Conservation (phyloP, 768 basidiomycete species). For the Paxillus rubicundulus region DNA sequence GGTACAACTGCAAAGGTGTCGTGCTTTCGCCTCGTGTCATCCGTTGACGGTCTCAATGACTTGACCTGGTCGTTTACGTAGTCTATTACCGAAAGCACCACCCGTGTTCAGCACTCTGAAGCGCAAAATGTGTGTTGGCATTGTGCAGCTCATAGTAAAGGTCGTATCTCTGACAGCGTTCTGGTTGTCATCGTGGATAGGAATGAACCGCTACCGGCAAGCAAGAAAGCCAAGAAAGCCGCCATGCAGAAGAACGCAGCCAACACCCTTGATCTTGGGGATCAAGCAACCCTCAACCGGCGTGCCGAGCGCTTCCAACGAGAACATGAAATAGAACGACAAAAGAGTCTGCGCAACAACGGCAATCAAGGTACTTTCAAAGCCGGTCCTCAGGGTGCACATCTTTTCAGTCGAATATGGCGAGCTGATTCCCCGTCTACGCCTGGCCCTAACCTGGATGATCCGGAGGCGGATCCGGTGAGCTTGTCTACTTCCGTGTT, state of each 20-base stretch:
- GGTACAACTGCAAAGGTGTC: slow-evolving; percentile 82
- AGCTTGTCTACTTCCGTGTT: slow-evolving; percentile 23
- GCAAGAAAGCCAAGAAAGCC: slow-evolving; percentile 61
- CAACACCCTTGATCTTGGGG: slow-evolving; percentile 50
- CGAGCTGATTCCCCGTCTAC: slow-evolving; percentile 50
- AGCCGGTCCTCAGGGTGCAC: slow-evolving; percentile 48
- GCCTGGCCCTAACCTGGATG: slow-evolving; percentile 48
- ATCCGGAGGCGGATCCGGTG: slow-evolving; percentile 73
- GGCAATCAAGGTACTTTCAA: slow-evolving; percentile 36
- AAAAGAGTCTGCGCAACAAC: slow-evolving; percentile 43
- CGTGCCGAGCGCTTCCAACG: slow-evolving; percentile 88
- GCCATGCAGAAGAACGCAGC: slow-evolving; percentile 41
- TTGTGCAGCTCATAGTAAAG: not conserved
- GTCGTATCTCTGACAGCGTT: slow-evolving; percentile 8
- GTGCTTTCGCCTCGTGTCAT: not conserved
- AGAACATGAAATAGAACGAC: slow-evolving; percentile 84
- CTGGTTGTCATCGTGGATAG: slow-evolving; percentile 20
- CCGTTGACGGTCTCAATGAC: slow-evolving; percentile 21
- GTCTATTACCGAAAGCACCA: slow-evolving; percentile 59
- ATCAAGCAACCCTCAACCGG: slow-evolving; percentile 66
- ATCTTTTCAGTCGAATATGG: slow-evolving; percentile 48
- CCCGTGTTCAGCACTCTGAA: slow-evolving; percentile 55
- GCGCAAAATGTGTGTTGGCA: slow-evolving; percentile 60
- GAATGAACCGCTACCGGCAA: slow-evolving; percentile 42
- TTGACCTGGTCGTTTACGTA: slow-evolving; percentile 24